phyloP scores from a whole-genome alignment of 768 basidiomycete species.

The Boletus fagicola region DNA sequence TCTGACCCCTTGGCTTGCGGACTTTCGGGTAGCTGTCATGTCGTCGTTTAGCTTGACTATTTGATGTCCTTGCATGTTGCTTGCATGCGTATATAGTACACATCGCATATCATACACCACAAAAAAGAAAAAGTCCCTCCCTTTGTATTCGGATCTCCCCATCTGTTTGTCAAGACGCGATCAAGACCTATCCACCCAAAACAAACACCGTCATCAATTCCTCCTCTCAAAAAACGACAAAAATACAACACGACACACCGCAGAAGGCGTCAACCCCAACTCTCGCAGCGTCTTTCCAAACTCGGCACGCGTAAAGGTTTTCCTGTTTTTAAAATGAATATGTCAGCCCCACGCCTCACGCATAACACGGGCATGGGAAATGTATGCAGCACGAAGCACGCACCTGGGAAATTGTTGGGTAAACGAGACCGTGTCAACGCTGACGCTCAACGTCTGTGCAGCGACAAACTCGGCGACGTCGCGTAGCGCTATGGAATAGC shows the following conservation, averaged over 20 bases:
- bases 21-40: not conserved
- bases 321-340: conserved; percentile 30
- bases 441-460: conserved; percentile 62
- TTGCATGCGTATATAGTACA: not conserved
- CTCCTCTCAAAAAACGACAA: not conserved
- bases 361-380: no score
- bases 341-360: not conserved
- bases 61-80: not conserved
- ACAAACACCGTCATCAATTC: conserved; percentile 1
- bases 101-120: not conserved
- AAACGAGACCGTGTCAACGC: conserved; percentile 76
- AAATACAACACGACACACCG: conserved; percentile 36
- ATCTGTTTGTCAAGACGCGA: conserved; percentile 37
- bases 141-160: not conserved
- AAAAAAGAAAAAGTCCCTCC: not conserved
- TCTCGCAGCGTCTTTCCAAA: conserved; percentile 79
- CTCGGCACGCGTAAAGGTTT: conserved; percentile 70
- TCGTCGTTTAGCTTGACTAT: no score
- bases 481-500: conserved; percentile 54
- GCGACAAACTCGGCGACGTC: conserved; percentile 90
- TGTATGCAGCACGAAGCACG: conserved; percentile 13
- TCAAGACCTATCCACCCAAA: conserved; percentile 44
- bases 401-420: conserved; percentile 85
- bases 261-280: conserved; percentile 87
- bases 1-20: not conserved